Evolutionary conservation across 2,329 filamentous ascomycete species (phyloP).

Genomic region (Colletotrichum lindemuthianum): DNA sequence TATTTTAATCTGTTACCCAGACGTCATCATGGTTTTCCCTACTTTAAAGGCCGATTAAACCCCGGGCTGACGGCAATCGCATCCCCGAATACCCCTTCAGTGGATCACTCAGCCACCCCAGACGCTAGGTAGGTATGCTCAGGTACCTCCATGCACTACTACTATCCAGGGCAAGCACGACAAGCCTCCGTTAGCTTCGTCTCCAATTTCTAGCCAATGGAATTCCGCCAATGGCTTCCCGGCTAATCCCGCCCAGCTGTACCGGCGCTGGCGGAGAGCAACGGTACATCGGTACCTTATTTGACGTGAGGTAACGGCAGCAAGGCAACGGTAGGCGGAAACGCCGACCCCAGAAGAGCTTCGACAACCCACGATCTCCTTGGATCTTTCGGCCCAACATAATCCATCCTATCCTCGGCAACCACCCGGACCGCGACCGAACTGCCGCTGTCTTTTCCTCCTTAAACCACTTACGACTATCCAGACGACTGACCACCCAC

Average conservation of each 20-base stretch:
- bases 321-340: neutral
- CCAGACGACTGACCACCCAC: too few species aligned
- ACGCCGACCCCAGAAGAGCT: neutral
- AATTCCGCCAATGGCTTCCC: conserved; percentile 22
- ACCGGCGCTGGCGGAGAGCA: conserved; percentile 30
- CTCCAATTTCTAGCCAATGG: conserved; percentile 19
- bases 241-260: conserved; percentile 29
- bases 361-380: neutral
- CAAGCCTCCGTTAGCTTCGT: neutral
- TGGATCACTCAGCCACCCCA: conserved; percentile 29
- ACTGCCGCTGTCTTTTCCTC: too few species aligned
- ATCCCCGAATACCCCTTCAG: conserved; percentile 22
- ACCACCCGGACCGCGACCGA: too few species aligned
- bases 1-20: neutral
- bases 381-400: too few species aligned
- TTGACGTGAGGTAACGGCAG: conserved; percentile 27
- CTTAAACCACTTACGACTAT: too few species aligned
- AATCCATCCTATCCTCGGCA: too few species aligned
- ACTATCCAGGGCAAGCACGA: conserved; percentile 5
- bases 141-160: too few species aligned
- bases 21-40: neutral
- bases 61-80: neutral
- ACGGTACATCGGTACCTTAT: neutral
- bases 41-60: conserved; percentile 1
- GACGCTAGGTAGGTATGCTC: neutral